Evolutionary conservation across 805 yeast species (phyloP), one percentile per base, ranked within the genome.

Genomic region (Blastobotrys mokoenaii): DNA sequence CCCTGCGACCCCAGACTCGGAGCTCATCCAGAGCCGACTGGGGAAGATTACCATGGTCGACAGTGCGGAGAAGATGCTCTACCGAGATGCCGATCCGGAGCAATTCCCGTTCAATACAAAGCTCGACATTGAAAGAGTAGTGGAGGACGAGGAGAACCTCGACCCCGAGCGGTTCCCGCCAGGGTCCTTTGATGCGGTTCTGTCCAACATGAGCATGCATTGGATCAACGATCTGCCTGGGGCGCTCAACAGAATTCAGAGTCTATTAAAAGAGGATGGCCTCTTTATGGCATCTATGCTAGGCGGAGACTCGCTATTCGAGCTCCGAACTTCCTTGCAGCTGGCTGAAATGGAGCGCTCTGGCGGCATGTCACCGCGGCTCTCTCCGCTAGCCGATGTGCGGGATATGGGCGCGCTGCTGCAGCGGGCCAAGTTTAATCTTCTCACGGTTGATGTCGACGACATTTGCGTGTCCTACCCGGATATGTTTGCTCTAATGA

Each of bases 221-320:
- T 86, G 95, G 95, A 78, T 84, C 47, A 86, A 86, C 56, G 89
- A 86, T 54, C 70, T 86, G n/a, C 95, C 95, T 0, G 68, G 71
- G 1, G 74, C 77, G 2, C 70, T 85, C 43, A 61, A 63, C 14
- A 71, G 75, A 48, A 71, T 85, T 52, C 76, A 79, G 57, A 57
- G 64, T 3, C 70, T 83, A 20, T 67, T 86, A 32, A 76, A 76
- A 48, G 90, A 90, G 1, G 94, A 86, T 61, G 90, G 95, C 1
- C 68, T 88, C 57, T 83, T 86, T 53, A 72, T 86, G 71, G 94
- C 84, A 1, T 75, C 87, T 17, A 74, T 86, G 72, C 75, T 84
- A 52, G 93, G 90, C 16, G 90, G 89, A 9, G 95, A 86, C 58
- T 82, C 94, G 1, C 63, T 86, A n/a, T 86, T 78, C 56, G 95